phyloP scores from a whole-genome alignment of 106 monocot species.

The Chionographis japonica region DNA sequence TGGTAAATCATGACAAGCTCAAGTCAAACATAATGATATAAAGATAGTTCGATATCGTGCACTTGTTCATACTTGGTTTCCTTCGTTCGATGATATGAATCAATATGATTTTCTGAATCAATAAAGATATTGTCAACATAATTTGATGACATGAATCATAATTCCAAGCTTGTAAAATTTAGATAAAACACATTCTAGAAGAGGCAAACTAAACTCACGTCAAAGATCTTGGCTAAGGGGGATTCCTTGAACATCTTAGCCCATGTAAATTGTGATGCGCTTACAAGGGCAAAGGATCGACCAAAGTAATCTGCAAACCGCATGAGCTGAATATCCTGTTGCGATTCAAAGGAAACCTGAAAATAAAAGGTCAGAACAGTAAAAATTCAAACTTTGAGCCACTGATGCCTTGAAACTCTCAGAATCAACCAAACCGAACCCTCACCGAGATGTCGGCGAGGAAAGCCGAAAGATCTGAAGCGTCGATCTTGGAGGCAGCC shows the following conservation, averaged over 20 bases:
- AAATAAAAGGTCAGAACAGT: not conserved
- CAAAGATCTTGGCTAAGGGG: constrained; percentile 66
- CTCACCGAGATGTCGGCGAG: constrained; percentile 71
- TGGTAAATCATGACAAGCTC: too few species aligned
- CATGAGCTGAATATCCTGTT: constrained; percentile 91
- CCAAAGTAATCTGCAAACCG: constrained; percentile 91
- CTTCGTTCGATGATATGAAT: too few species aligned
- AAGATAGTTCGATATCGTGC: too few species aligned
- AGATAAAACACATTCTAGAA: not conserved
- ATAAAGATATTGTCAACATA: too few species aligned
- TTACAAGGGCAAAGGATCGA: constrained; percentile 59
- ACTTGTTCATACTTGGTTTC: too few species aligned
- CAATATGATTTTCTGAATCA: too few species aligned
- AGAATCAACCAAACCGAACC: not conserved
- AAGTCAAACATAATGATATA: too few species aligned
- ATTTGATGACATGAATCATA: too few species aligned
- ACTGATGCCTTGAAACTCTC: not conserved
- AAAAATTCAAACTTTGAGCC: not conserved
- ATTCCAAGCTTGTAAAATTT: too few species aligned
- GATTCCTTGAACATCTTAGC: constrained; percentile 86
- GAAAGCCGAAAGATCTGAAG: constrained; percentile 56
- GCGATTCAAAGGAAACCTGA: constrained; percentile 77
- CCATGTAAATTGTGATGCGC: constrained; percentile 81
- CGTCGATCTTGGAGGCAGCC: constrained; percentile 78
- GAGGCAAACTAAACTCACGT: constrained; percentile 47